phyloP scores from a whole-genome alignment of 805 yeast species.

The Candida corydali region DNA sequence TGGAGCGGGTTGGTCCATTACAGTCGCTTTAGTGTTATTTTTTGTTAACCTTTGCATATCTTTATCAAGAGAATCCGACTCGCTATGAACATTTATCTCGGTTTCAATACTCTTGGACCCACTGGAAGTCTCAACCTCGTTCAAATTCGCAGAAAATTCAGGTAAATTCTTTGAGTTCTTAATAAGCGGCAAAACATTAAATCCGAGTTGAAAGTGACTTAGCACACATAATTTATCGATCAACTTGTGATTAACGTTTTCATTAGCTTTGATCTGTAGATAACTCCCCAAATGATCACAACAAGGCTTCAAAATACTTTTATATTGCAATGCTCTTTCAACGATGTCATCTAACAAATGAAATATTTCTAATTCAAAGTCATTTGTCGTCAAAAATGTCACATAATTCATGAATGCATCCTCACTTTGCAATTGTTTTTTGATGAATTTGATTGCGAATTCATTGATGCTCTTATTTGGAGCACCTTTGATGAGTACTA shows the following conservation, averaged over 20 bases:
- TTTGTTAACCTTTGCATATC: slow-evolving; percentile 2
- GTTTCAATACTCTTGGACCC: not conserved
- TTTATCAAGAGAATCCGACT: not conserved
- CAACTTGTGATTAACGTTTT: not conserved
- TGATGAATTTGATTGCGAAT: slow-evolving; percentile 19
- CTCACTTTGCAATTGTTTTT: slow-evolving; percentile 13
- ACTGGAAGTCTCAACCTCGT: not conserved
- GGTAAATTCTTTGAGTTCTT: slow-evolving; percentile 1
- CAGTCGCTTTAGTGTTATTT: not conserved
- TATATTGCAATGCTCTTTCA: slow-evolving; percentile 6
- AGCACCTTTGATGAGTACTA: slow-evolving; percentile 31
- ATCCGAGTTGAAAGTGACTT: slow-evolving; percentile 1
- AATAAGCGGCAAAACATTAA: not conserved
- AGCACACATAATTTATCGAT: slow-evolving; percentile 15
- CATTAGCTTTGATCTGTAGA: slow-evolving; percentile 6
- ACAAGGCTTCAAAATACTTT: not conserved
- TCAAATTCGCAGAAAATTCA: not conserved
- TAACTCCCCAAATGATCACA: slow-evolving; percentile 7
- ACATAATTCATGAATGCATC: slow-evolving; percentile 16
- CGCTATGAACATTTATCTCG: too few relatives aligned
- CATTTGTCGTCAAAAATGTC: slow-evolving; percentile 20
- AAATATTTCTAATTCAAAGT: slow-evolving; percentile 23
- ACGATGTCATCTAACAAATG: slow-evolving; percentile 16
- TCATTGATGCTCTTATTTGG: slow-evolving; percentile 27
- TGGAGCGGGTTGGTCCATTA: too few relatives aligned